A percentile compares a stretch with the other conserved stretches of the same genome.
Evolutionary conservation across 192 early-diverging fungal species (phyloP).

Genomic region (Allomyces javanicus): DNA sequence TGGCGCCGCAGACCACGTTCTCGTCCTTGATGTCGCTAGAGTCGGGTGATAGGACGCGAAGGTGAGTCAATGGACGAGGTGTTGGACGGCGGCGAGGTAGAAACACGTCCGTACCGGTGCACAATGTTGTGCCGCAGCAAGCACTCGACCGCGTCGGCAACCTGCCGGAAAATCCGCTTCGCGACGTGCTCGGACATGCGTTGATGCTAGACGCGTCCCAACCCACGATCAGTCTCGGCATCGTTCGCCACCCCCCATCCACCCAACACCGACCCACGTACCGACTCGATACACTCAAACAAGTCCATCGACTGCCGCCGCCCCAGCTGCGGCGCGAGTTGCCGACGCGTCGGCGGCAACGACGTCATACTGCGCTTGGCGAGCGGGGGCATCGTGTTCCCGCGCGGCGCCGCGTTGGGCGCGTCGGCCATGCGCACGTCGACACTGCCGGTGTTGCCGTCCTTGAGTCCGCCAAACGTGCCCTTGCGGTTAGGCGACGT

Average conservation of each 20-base stretch:
- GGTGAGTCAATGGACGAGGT: background rate
- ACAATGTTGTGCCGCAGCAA: constrained; percentile 41
- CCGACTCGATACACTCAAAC: constrained; percentile 52
- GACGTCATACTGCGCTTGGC: constrained; percentile 10
- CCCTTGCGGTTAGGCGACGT: constrained; percentile 12
- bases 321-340: constrained; percentile 12
- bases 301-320: constrained; percentile 41
- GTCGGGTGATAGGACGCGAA: background rate
- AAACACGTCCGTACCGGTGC: constrained; percentile 21
- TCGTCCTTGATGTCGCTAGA: constrained; percentile 54
- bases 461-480: constrained; percentile 4
- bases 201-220: constrained; percentile 11
- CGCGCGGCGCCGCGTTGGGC: constrained; percentile 4
- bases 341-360: constrained; percentile 9
- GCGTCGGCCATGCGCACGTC: constrained; percentile 10
- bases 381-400: constrained; percentile 2
- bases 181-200: constrained; percentile 43
- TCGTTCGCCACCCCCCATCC: background rate
- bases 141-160: constrained; percentile 40
- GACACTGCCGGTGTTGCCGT: constrained; percentile 4
- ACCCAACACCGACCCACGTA: background rate
- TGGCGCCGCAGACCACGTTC: constrained; percentile 26
- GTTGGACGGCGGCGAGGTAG: no score
- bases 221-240: background rate
- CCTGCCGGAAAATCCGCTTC: constrained; percentile 44